Conservation (phyloP, 768 basidiomycete genomes). For the Termitomyces sp. region DNA sequence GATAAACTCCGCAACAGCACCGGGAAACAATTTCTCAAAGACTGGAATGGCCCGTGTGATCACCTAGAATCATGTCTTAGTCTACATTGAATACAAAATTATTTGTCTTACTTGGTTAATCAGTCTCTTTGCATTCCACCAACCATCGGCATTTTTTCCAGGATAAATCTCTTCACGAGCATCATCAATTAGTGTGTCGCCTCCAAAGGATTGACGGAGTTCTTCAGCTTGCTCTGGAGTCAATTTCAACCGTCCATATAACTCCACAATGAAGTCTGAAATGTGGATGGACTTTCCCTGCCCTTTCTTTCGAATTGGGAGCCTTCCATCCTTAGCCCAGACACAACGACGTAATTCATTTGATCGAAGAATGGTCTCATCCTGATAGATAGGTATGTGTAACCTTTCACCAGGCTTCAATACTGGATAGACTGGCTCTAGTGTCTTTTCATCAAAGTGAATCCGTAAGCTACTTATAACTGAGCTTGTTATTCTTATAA, state of each 20-base stretch:
- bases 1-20: conserved; percentile 15
- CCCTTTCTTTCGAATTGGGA: conserved; percentile 13
- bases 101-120: conserved; percentile 16
- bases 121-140: conserved; percentile 22
- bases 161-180: conserved; percentile 21
- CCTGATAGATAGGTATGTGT: conserved; percentile 1
- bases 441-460: background rate
- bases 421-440: background rate
- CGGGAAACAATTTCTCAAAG: conserved; percentile 2
- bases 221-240: conserved; percentile 3
- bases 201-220: no score
- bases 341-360: background rate
- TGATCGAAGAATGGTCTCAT: conserved; percentile 1
- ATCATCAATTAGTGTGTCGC: conserved; percentile 17
- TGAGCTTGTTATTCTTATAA: background rate
- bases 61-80: background rate
- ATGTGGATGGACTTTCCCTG: background rate
- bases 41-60: conserved; percentile 4
- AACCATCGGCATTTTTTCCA: conserved; percentile 20
- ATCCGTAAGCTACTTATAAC: background rate
- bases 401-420: background rate
- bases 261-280: background rate
- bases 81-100: conserved; percentile 5
- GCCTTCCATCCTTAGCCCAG: conserved; percentile 4
- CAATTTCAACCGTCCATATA: background rate